Conservation (phyloP, 805 yeast species). For the Candida alai region DNA sequence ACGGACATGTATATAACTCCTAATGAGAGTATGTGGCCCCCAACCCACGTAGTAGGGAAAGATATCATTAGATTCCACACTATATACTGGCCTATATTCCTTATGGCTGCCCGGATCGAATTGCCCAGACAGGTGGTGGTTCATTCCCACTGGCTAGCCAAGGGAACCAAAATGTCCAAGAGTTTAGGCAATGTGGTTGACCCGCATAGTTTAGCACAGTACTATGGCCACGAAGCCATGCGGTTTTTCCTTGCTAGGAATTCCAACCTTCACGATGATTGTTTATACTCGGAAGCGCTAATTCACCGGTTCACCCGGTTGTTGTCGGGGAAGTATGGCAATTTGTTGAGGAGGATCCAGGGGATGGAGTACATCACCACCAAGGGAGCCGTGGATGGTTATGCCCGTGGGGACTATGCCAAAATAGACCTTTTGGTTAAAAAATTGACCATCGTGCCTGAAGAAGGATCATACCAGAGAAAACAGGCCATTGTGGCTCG, state of each 20-base stretch:
- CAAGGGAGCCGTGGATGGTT: constrained; percentile 35
- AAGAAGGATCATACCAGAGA: constrained; percentile 4
- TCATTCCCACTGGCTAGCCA: constrained; percentile 92
- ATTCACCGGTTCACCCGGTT: constrained; percentile 54
- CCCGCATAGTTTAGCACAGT: constrained; percentile 61
- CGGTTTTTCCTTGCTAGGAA: constrained; percentile 75
- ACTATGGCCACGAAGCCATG: constrained; percentile 69
- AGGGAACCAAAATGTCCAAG: constrained; percentile 91
- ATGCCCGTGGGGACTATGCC: constrained; percentile 18
- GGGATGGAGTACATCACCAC: constrained; percentile 69
- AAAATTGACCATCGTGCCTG: constrained; percentile 5
- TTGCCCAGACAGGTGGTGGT: constrained; percentile 75
- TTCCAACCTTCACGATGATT: constrained; percentile 71
- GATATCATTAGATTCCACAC: constrained; percentile 89
- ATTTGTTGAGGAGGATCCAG: constrained; percentile 67
- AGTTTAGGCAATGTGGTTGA: constrained; percentile 92
- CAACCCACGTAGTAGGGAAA: constrained; percentile 84
- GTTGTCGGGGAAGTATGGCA: constrained; percentile 79
- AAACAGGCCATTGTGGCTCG: constrained; percentile 13
- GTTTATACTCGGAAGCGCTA: constrained; percentile 66
- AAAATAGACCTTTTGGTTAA: constrained; percentile 21
- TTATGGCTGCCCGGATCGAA: constrained; percentile 74
- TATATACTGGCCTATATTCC: constrained; percentile 89
- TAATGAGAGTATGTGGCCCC: constrained; percentile 49
- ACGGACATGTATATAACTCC: constrained; percentile 6